phyloP scores from a whole-genome alignment of 116 monocot genomes.

The Zostera marina region DNA sequence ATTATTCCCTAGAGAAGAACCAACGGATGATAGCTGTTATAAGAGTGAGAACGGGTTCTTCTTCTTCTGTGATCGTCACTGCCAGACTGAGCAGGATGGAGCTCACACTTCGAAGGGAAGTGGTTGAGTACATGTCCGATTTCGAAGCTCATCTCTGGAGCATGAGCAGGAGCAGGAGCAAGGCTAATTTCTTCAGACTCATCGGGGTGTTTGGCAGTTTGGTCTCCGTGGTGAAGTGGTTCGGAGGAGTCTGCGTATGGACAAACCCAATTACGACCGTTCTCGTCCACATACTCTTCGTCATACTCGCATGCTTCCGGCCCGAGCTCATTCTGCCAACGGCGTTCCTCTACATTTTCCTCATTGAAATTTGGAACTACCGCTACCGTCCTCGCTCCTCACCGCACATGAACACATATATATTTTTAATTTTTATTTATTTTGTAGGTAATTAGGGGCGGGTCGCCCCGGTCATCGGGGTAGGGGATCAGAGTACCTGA shows the following conservation, averaged over 20 bases:
- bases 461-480: too few relatives aligned
- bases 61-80: too few relatives aligned
- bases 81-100: too few relatives aligned
- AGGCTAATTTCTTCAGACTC: slow-evolving; percentile 75
- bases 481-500: too few relatives aligned
- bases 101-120: too few relatives aligned
- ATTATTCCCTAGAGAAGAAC: too few relatives aligned
- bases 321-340: slow-evolving; percentile 43
- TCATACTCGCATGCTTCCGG: slow-evolving; percentile 23
- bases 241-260: slow-evolving; percentile 40
- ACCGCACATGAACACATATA: slow-evolving; percentile 61
- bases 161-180: slow-evolving; percentile 72
- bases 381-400: slow-evolving; percentile 37
- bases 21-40: too few relatives aligned
- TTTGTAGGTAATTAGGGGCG: too few relatives aligned
- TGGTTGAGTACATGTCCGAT: slow-evolving; percentile 67
- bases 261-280: slow-evolving; percentile 24
- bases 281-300: slow-evolving; percentile 3
- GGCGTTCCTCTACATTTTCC: slow-evolving; percentile 10
- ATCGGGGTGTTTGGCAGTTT: slow-evolving; percentile 31
- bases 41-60: too few relatives aligned
- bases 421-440: too few relatives aligned
- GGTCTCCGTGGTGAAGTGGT: slow-evolving; percentile 26
- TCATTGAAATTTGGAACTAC: slow-evolving; percentile 37
- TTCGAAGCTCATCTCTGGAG: slow-evolving; percentile 50